Evolutionary conservation across 371 early-diverging fungal genomes (phyloP).

Genomic region (Nematocida sp.): DNA sequence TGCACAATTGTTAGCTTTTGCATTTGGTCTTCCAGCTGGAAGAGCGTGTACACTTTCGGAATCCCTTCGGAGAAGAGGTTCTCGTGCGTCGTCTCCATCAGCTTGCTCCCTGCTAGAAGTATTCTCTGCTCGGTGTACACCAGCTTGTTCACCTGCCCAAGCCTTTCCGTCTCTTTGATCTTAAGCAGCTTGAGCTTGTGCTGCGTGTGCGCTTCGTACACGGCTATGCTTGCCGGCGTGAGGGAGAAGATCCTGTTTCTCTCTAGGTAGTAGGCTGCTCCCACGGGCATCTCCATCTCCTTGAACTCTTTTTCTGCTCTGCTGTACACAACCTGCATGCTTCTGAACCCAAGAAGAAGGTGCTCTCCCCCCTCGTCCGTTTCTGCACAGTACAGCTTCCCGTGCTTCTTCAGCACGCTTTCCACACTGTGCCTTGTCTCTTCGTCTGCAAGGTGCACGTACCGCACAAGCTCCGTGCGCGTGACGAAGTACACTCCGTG

Average conservation of each 20-base stretch:
- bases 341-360: constrained; percentile 1
- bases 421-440: background rate
- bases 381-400: background rate
- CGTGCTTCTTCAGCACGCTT: background rate
- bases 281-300: background rate
- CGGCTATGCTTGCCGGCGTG: background rate
- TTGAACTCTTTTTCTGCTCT: background rate
- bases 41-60: background rate
- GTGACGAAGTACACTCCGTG: constrained; percentile 25
- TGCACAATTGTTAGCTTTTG: background rate
- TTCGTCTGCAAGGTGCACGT: background rate
- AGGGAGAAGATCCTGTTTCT: background rate
- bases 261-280: background rate
- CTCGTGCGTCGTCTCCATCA: background rate
- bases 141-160: background rate
- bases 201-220: background rate
- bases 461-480: background rate
- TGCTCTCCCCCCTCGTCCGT: constrained; percentile 23
- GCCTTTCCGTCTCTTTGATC: background rate
- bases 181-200: background rate
- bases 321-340: background rate
- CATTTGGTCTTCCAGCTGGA: background rate
- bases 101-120: background rate
- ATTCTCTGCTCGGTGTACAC: background rate
- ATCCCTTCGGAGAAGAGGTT: background rate